Conservation (phyloP, 805 yeast genomes). For the Wickerhamiella occidentalis region DNA sequence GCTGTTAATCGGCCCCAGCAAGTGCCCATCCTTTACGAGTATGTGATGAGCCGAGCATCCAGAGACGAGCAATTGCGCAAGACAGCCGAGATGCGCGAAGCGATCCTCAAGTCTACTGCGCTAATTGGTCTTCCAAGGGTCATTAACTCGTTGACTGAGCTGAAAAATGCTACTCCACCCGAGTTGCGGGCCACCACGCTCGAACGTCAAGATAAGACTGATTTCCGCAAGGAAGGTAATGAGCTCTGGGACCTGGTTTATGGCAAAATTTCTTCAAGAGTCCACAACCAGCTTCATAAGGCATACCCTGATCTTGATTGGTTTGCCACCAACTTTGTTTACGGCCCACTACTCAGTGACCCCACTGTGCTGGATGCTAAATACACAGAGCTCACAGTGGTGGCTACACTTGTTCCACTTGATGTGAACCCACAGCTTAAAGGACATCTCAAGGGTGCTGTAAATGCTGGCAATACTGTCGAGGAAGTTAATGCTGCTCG, state of each 20-base stretch:
- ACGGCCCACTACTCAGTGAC: conserved; percentile 64
- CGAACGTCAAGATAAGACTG: conserved; percentile 20
- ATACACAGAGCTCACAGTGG: conserved; percentile 66
- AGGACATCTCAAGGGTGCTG: conserved; percentile 81
- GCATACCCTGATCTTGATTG: conserved; percentile 83
- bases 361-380: conserved; percentile 47
- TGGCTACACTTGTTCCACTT: conserved; percentile 76
- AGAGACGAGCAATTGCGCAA: conserved; percentile 23
- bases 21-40: conserved; percentile 60
- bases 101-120: conserved; percentile 66
- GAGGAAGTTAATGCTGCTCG: conserved; percentile 54
- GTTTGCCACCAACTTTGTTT: conserved; percentile 58
- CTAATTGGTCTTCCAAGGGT: conserved; percentile 75
- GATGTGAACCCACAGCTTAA: conserved; percentile 87
- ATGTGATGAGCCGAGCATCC: conserved; percentile 37
- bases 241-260: conserved; percentile 65
- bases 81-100: conserved; percentile 57
- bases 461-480: conserved; percentile 58
- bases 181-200: conserved; percentile 30
- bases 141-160: conserved; percentile 59
- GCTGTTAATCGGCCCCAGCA: conserved; percentile 76
- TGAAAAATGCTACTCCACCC: conserved; percentile 54
- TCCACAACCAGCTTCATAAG: conserved; percentile 49
- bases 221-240: conserved; percentile 37
- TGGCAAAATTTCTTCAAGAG: conserved; percentile 58